These are phyloP conservation scores for Ustilago crameri DNA, from an alignment of 1,284 basidiomycete species.

Conservation along the genomic window DNA sequence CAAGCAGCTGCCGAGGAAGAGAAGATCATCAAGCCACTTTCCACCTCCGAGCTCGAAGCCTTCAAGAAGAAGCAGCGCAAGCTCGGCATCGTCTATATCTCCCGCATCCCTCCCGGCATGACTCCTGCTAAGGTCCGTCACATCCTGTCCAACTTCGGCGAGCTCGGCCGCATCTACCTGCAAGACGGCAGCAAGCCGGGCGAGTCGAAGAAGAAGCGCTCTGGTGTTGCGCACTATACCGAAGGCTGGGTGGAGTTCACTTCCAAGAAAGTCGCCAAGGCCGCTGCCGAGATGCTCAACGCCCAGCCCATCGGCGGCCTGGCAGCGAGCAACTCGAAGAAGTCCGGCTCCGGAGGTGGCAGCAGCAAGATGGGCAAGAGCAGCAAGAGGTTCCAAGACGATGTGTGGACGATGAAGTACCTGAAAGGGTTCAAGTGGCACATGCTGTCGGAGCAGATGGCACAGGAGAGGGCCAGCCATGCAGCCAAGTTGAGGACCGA, in stretches of 20 bases:
- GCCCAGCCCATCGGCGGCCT: constrained; percentile 82
- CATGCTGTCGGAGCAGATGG: constrained; percentile 98
- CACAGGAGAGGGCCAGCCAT: constrained; percentile 91
- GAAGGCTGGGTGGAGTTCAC: constrained; percentile 99
- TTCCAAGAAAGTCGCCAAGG: constrained; percentile 89
- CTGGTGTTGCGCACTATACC: constrained; percentile 78
- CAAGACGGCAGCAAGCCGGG: constrained; percentile 54
- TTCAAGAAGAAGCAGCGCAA: constrained; percentile 63
- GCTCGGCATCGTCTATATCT: constrained; percentile 88
- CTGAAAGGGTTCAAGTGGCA: constrained; percentile 98
- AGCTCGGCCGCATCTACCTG: constrained; percentile 63
- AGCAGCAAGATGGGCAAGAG: constrained; percentile 52
- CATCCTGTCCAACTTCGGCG: constrained; percentile 67
- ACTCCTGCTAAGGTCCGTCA: constrained; percentile 94
- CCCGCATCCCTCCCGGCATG: constrained; percentile 98
- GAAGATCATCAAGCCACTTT: constrained; percentile 51
- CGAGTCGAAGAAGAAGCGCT: constrained; percentile 40
- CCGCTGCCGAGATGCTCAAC: constrained; percentile 93
- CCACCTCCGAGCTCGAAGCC: constrained; percentile 53
- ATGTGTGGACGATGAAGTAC: constrained; percentile 99
- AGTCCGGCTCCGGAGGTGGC: constrained; percentile 49
- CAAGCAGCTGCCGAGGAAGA: constrained; percentile 30
- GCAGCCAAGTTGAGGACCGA: constrained; percentile 88
- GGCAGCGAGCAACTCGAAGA: constrained; percentile 40
- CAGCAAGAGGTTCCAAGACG: constrained; percentile 80